A percentile compares a stretch with the other conserved stretches of the same genome.
Conservation (phyloP, 495 filamentous ascomycete genomes). For the Penicillium cosmopolitanum region DNA sequence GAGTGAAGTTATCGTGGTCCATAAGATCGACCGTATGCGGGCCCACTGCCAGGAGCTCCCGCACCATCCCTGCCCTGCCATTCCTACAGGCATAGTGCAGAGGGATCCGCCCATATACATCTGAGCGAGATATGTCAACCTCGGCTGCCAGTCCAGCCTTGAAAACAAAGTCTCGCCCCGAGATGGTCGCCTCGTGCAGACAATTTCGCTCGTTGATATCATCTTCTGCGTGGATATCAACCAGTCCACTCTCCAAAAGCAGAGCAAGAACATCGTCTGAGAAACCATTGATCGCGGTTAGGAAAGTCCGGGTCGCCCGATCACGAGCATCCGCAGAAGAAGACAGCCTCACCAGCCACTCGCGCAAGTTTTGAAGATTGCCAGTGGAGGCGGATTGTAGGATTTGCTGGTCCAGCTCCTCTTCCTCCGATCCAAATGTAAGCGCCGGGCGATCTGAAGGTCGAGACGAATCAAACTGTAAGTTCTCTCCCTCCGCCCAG, state of each 20-base stretch:
- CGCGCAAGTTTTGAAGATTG: slow-evolving; percentile 63
- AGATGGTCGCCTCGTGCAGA: slow-evolving; percentile 92
- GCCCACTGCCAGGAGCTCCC: slow-evolving; percentile 62
- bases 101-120: slow-evolving; percentile 93
- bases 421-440: slow-evolving; percentile 72
- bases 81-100: slow-evolving; percentile 97
- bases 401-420: slow-evolving; percentile 85
- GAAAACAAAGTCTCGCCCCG: slow-evolving; percentile 77
- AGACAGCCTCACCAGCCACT: slow-evolving; percentile 63
- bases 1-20: slow-evolving; percentile 97
- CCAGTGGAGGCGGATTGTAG: slow-evolving; percentile 81
- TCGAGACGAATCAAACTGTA: slow-evolving; percentile 71
- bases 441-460: slow-evolving; percentile 64
- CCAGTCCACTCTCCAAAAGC: slow-evolving; percentile 76
- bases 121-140: slow-evolving; percentile 76
- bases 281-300: slow-evolving; percentile 85
- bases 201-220: slow-evolving; percentile 98
- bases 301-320: slow-evolving; percentile 83
- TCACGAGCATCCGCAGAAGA: slow-evolving; percentile 63
- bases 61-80: slow-evolving; percentile 83
- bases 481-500: slow-evolving; percentile 94
- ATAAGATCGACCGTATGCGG: slow-evolving; percentile 76
- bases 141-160: slow-evolving; percentile 67
- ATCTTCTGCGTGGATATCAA: slow-evolving; percentile 87
- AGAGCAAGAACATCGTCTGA: slow-evolving; percentile 74